These are phyloP conservation scores for Oryza meyeriana DNA, from an alignment of 176 grass and related monocot genomes.

Conservation along the genomic window DNA sequence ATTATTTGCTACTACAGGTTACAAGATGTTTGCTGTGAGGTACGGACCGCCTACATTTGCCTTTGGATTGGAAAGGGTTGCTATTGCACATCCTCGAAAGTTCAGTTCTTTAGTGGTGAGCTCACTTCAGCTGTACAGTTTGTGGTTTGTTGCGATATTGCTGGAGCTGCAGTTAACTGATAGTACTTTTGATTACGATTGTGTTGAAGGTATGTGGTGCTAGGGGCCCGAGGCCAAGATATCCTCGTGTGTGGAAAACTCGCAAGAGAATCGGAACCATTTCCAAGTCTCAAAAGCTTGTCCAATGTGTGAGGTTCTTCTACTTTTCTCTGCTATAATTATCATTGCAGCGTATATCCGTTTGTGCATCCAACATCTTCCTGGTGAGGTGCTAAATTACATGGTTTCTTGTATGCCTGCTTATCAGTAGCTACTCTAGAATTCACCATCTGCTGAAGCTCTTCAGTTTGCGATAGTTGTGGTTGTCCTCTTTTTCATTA, in stretches of 20 bases:
- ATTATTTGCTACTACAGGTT: background rate
- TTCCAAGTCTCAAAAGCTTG: slow-evolving; percentile 94
- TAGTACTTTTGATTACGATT: background rate
- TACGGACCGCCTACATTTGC: slow-evolving; percentile 26
- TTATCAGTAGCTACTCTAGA: background rate
- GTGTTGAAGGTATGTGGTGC: slow-evolving; percentile 61
- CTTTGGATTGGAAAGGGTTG: background rate
- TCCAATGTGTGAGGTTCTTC: slow-evolving; percentile 80
- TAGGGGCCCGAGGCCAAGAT: slow-evolving; percentile 86
- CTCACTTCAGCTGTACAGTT: background rate
- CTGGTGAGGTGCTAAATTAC: background rate
- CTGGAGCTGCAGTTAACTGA: background rate
- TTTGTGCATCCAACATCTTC: background rate
- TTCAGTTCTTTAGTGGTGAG: slow-evolving; percentile 49
- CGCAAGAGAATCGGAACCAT: slow-evolving; percentile 76
- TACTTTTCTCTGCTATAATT: background rate
- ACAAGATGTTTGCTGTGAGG: slow-evolving; percentile 40
- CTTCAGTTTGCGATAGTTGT: background rate
- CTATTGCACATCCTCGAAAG: slow-evolving; percentile 14
- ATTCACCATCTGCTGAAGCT: background rate
- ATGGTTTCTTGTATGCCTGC: background rate
- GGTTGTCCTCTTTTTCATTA: background rate
- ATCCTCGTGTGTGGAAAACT: slow-evolving; percentile 83
- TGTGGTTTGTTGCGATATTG: background rate
- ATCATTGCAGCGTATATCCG: background rate